phyloP scores from a whole-genome alignment of 2,329 filamentous ascomycete genomes.

The Trichoderma sp. region DNA sequence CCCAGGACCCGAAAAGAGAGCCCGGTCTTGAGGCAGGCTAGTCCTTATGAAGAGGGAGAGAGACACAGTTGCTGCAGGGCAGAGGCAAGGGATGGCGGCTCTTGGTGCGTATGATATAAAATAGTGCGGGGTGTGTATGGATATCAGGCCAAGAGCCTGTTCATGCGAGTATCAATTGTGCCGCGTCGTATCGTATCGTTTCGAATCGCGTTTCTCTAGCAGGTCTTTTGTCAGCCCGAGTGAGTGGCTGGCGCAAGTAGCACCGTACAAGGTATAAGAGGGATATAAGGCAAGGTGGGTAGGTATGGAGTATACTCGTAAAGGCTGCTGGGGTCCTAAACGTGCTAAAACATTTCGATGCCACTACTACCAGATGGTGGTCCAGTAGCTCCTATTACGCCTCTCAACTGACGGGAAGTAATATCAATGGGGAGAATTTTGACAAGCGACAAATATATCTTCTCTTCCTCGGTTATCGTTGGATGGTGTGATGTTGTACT shows the following conservation, averaged over 20 bases:
- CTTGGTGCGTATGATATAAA: slow-evolving; percentile 15
- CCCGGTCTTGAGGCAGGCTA: not conserved
- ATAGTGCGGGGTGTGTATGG: slow-evolving; percentile 17
- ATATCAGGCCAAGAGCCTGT: not conserved
- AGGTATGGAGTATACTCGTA: not conserved
- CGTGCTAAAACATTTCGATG: not conserved
- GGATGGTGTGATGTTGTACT: not conserved
- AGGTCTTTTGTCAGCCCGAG: not conserved
- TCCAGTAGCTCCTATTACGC: not conserved
- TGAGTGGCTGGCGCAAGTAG: not conserved
- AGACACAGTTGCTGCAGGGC: slow-evolving; percentile 23
- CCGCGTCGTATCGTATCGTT: not conserved
- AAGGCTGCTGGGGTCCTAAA: not conserved
- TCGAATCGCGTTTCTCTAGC: not conserved
- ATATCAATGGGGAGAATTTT: not conserved
- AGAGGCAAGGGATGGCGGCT: slow-evolving; percentile 1
- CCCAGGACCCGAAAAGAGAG: not conserved
- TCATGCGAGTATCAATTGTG: not conserved
- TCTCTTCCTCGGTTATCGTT: not conserved
- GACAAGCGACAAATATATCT: not conserved
- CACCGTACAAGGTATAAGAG: not conserved
- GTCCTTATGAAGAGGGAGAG: not conserved
- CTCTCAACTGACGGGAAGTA: not conserved
- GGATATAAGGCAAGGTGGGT: not conserved
- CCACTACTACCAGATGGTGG: not conserved